Evolutionary conservation across 1,284 basidiomycete genomes (phyloP).

Genomic region (Fomitopsis betulina): DNA sequence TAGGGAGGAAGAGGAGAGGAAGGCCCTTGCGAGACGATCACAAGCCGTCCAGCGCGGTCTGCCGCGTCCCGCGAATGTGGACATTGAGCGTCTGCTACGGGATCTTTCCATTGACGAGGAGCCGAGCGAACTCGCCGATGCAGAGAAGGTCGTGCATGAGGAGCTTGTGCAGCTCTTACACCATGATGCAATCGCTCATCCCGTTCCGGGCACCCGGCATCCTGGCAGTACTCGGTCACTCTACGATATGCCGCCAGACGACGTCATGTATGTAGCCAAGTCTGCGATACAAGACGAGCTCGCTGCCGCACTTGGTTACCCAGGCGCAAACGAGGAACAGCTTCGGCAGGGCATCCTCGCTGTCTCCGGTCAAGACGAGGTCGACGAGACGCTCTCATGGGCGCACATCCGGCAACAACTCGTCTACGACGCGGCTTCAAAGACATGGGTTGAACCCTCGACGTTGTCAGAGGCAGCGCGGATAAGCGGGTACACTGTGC

Average conservation of each 20-base stretch:
- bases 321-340: conserved; percentile 75
- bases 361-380: conserved; percentile 54
- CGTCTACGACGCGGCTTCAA: conserved; percentile 54
- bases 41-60: conserved; percentile 80
- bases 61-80: conserved; percentile 84
- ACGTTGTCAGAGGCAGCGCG: conserved; percentile 56
- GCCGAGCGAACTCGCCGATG: conserved; percentile 38
- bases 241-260: conserved; percentile 79
- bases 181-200: conserved; percentile 88
- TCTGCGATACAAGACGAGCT: conserved; percentile 77
- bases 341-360: conserved; percentile 70
- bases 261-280: conserved; percentile 71
- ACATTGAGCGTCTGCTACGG: conserved; percentile 61
- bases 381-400: conserved; percentile 66
- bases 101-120: conserved; percentile 51
- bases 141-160: conserved; percentile 65
- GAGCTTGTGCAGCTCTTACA: conserved; percentile 81
- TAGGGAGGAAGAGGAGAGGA: conserved; percentile 75
- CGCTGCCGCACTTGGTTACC: conserved; percentile 77
- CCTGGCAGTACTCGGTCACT: conserved; percentile 71
- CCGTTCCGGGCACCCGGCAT: conserved; percentile 83
- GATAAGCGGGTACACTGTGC: conserved; percentile 57
- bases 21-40: conserved; percentile 77
- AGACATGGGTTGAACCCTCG: conserved; percentile 66
- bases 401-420: conserved; percentile 54